phyloP scores from a whole-genome alignment of 352 stramenopile species.

The Phytophthora chlamydospora region DNA sequence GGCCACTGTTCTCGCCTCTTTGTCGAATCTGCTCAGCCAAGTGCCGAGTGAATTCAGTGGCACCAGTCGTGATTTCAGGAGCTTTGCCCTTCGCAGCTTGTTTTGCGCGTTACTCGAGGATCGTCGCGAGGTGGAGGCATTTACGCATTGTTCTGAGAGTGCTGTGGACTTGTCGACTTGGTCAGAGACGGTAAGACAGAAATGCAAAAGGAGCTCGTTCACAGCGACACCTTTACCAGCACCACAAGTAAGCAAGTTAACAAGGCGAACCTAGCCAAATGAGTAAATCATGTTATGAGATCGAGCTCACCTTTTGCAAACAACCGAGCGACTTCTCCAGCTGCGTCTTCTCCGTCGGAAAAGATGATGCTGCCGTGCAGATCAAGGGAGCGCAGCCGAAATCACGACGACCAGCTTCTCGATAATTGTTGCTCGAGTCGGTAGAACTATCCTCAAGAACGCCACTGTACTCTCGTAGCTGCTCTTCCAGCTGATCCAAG shows the following conservation, averaged over 20 bases:
- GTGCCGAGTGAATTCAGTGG: slow-evolving; percentile 23
- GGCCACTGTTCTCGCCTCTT: slow-evolving; percentile 8
- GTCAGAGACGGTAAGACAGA: slow-evolving; percentile 23
- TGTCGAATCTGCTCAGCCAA: slow-evolving; percentile 23
- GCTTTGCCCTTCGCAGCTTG: slow-evolving; percentile 2
- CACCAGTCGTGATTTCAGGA: slow-evolving; percentile 14
- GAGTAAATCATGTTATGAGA: not conserved
- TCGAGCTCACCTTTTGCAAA: slow-evolving; percentile 22
- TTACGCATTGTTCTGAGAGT: slow-evolving; percentile 10
- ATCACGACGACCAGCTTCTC: not conserved
- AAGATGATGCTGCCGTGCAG: slow-evolving; percentile 50
- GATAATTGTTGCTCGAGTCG: not conserved
- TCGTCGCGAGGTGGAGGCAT: not conserved
- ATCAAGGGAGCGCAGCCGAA: slow-evolving; percentile 38
- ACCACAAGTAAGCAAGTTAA: not conserved
- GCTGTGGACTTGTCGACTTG: not conserved
- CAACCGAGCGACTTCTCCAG: slow-evolving; percentile 32
- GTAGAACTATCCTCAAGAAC: not conserved
- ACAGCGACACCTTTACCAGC: slow-evolving; percentile 14
- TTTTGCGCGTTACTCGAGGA: not conserved
- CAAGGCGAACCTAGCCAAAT: too few species aligned
- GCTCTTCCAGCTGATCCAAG: slow-evolving; percentile 27
- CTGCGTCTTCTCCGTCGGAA: slow-evolving; percentile 30
- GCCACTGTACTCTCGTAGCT: slow-evolving; percentile 21
- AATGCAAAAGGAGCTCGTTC: slow-evolving; percentile 27